Evolutionary conservation across 139 green algal species (phyloP).

Genomic region (Chlorella sorokiniana): DNA sequence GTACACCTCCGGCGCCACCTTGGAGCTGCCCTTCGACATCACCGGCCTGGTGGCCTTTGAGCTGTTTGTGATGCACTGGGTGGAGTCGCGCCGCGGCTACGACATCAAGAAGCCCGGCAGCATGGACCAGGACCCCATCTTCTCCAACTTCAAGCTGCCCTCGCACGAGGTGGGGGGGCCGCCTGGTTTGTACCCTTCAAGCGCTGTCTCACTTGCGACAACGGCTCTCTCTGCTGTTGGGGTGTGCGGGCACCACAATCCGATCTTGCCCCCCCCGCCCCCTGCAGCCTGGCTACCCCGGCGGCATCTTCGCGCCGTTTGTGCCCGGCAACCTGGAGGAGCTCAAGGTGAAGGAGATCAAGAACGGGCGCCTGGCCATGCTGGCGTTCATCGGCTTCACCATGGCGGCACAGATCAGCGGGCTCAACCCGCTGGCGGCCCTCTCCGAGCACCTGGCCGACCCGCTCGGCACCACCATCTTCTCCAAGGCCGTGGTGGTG

Average conservation of each 20-base stretch:
- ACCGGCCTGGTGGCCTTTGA: constrained; percentile 81
- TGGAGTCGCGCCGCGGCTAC: constrained; percentile 77
- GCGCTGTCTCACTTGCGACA: neutral
- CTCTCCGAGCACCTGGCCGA: constrained; percentile 77
- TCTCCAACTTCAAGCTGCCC: constrained; percentile 74
- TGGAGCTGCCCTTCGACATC: constrained; percentile 74
- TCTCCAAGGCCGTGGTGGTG: constrained; percentile 55
- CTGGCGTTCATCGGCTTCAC: constrained; percentile 70
- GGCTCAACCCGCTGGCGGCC: constrained; percentile 70
- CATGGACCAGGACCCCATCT: constrained; percentile 83
- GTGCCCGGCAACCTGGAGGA: constrained; percentile 74
- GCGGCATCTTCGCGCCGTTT: constrained; percentile 76
- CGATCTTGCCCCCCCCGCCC: neutral
- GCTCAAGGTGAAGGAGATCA: constrained; percentile 97
- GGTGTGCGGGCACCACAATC: too few relatives aligned
- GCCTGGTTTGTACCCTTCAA: neutral
- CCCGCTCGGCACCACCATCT: constrained; percentile 49
- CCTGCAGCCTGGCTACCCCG: constrained; percentile 67
- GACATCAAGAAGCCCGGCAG: constrained; percentile 83
- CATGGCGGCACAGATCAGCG: constrained; percentile 69
- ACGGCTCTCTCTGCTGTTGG: too few relatives aligned
- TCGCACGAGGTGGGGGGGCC: constrained; percentile 70
- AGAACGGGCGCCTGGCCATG: constrained; percentile 86
- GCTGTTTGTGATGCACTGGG: constrained; percentile 86
- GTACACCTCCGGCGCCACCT: constrained; percentile 58